These are phyloP conservation scores for Wickerhamomyces bovis DNA, from an alignment of 805 yeast genomes.

Conservation along the genomic window DNA sequence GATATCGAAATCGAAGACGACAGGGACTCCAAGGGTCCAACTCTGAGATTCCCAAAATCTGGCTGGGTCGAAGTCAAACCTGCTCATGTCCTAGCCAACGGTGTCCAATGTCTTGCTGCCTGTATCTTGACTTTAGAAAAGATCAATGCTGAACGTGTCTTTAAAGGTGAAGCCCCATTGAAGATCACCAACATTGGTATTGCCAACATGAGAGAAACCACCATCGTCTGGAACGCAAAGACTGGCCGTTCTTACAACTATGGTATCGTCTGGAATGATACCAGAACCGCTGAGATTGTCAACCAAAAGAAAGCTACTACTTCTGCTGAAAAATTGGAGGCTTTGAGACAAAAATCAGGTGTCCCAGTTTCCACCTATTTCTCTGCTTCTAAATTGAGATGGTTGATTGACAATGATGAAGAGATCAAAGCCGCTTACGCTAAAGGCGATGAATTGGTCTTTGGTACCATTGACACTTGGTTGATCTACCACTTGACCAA, in stretches of 20 bases:
- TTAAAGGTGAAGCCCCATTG: conserved; percentile 44
- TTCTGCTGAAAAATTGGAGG: conserved; percentile 48
- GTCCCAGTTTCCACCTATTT: conserved; percentile 88
- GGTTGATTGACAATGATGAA: conserved; percentile 81
- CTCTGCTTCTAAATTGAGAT: conserved; percentile 81
- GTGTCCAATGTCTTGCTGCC: conserved; percentile 70
- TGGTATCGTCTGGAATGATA: conserved; percentile 96
- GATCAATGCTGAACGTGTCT: conserved; percentile 43
- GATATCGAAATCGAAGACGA: conserved; percentile 58
- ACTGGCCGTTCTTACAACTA: conserved; percentile 81
- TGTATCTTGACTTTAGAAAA: conserved; percentile 52
- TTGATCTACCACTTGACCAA: conserved; percentile 75
- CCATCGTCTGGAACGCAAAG: conserved; percentile 76
- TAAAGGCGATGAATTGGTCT: conserved; percentile 72
- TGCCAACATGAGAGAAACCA: conserved; percentile 95
- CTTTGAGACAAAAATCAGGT: conserved; percentile 64
- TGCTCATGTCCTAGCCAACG: conserved; percentile 70
- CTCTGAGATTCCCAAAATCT: conserved; percentile 71
- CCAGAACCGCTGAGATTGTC: conserved; percentile 73
- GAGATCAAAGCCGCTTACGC: conserved; percentile 63
- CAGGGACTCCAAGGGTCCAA: conserved; percentile 45
- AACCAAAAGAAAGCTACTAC: conserved; percentile 50
- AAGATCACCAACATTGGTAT: conserved; percentile 73
- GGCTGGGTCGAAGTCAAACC: conserved; percentile 97
- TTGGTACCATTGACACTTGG: conserved; percentile 96